These are phyloP conservation scores for Cornus florida DNA, from an alignment of 148 eudicot species.

Conservation along the genomic window DNA sequence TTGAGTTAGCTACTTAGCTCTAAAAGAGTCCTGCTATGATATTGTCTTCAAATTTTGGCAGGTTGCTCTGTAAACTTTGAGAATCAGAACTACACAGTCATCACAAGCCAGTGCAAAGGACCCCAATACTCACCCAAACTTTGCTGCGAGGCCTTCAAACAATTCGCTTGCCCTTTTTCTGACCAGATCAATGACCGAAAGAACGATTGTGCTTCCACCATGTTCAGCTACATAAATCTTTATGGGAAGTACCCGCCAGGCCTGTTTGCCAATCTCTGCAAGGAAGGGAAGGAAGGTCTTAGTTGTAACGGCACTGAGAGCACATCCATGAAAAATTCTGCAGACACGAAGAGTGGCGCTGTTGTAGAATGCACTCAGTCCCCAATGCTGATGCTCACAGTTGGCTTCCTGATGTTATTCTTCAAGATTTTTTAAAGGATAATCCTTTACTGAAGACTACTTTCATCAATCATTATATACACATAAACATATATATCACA, in stretches of 20 bases:
- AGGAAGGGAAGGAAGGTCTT: constrained; percentile 55
- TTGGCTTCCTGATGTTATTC: constrained; percentile 14
- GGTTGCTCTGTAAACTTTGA: constrained; percentile 69
- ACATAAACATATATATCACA: too few relatives aligned
- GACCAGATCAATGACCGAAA: constrained; percentile 42
- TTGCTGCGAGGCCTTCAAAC: constrained; percentile 53
- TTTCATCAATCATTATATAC: too few relatives aligned
- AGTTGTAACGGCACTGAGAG: constrained; percentile 25
- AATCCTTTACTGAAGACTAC: background rate
- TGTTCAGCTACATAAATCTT: constrained; percentile 74
- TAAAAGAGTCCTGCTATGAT: background rate
- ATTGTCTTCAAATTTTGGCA: constrained; percentile 22
- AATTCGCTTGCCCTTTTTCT: constrained; percentile 54
- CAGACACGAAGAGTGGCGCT: background rate
- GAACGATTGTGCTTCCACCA: constrained; percentile 56
- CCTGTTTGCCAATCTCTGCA: constrained; percentile 63
- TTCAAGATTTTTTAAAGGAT: constrained; percentile 21
- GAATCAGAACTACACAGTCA: constrained; percentile 69
- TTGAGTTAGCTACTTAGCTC: background rate
- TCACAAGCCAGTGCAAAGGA: constrained; percentile 89
- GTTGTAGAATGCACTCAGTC: background rate
- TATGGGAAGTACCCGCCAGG: constrained; percentile 81
- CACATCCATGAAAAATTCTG: background rate
- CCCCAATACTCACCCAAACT: constrained; percentile 43
- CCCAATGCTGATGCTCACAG: constrained; percentile 7